Evolutionary conservation across 2,329 filamentous ascomycete species (phyloP), one percentile per base, ranked within the genome.

Genomic region (Dothidotthia symphoricarpi): DNA sequence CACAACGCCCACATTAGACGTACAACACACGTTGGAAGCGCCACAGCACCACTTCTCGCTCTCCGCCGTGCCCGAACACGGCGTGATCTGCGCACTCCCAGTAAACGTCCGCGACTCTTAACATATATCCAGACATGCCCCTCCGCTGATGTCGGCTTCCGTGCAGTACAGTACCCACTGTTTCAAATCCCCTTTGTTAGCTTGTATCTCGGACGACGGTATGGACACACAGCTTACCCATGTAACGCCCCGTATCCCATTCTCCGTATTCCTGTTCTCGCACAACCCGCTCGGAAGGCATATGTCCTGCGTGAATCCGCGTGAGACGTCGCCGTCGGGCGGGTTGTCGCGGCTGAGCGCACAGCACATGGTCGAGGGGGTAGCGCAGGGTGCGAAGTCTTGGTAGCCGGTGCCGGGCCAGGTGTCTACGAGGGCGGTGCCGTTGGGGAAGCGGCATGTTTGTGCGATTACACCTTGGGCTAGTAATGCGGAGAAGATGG

Each of bases 241-340:
- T 8, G 34, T 31, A 6, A 16, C 24, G 13, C 14, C 27, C 11
- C 24, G 8, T 1, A 14, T 36, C 16, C 27, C 39, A 12, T 36
- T 33, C 3, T 15, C 30, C 7, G 39, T 41, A n/a, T 32, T 17
- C n/a, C 33, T 11, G 15, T 41, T 41, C 26, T 32, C 26, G 14
- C 39, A 41, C n/a, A 41, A 5, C 13, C 39, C 39, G 7, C 33
- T 41, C 12, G 39, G 39, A 10, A 41, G 29, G 16, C 39, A 41
- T 13, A 32, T 34, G 14, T 41, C 39, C 12, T 24, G 33, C 7
- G 39, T 41, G 13, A 2, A 19, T 22, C 39, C 39, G 3, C 28
- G 5, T 2, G 28, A 31, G 11, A 36, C 19, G 9, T 41, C 36
- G 29, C 33, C 39, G 13, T 24, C 32, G 5, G 33, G 28, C 5